Percentiles rank a stretch among this genome's conserved stretches.
phyloP scores from a whole-genome alignment of 2,329 filamentous ascomycete genomes.

The Chaetomiaceae sp. region DNA sequence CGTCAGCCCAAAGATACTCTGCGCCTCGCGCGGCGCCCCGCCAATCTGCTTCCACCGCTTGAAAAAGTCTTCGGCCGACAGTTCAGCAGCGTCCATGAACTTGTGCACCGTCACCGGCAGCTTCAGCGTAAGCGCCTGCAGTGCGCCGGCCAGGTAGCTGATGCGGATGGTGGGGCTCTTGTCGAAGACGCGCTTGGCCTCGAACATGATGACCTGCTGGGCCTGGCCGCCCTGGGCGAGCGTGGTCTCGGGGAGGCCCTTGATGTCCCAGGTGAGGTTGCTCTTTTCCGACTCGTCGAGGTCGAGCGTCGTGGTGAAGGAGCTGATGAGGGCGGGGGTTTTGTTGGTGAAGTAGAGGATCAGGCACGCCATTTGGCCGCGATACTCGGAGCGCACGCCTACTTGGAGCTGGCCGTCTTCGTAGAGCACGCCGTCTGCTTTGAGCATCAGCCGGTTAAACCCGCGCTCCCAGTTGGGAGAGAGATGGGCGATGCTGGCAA shows the following conservation, averaged over 20 bases:
- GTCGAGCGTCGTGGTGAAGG: slow-evolving; percentile 91
- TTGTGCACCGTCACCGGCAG: slow-evolving; percentile 87
- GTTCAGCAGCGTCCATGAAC: slow-evolving; percentile 90
- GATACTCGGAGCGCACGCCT: slow-evolving; percentile 88
- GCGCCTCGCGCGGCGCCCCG: slow-evolving; percentile 77
- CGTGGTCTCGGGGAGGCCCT: slow-evolving; percentile 79
- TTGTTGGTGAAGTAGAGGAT: slow-evolving; percentile 98
- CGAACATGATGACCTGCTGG: slow-evolving; percentile 93
- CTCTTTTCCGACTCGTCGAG: slow-evolving; percentile 63
- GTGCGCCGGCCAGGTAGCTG: slow-evolving; percentile 86
- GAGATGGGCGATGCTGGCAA: slow-evolving; percentile 86
- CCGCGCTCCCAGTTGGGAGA: slow-evolving; percentile 93
- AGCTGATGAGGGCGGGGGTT: slow-evolving; percentile 75
- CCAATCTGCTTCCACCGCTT: slow-evolving; percentile 99
- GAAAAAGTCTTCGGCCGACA: slow-evolving; percentile 92
- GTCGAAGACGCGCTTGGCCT: slow-evolving; percentile 74
- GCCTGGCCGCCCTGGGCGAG: slow-evolving; percentile 72
- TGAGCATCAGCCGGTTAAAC: slow-evolving; percentile 76
- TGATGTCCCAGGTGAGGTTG: slow-evolving; percentile 78
- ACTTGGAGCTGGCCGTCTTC: slow-evolving; percentile 94
- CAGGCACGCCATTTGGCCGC: slow-evolving; percentile 89
- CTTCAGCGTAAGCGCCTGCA: slow-evolving; percentile 89
- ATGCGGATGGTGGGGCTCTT: slow-evolving; percentile 88
- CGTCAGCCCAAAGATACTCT: slow-evolving; percentile 73
- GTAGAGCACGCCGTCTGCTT: slow-evolving; percentile 82